Base-by-base conservation (phyloP, 805 yeast species). In the Yamadazyma sp. region DNA sequence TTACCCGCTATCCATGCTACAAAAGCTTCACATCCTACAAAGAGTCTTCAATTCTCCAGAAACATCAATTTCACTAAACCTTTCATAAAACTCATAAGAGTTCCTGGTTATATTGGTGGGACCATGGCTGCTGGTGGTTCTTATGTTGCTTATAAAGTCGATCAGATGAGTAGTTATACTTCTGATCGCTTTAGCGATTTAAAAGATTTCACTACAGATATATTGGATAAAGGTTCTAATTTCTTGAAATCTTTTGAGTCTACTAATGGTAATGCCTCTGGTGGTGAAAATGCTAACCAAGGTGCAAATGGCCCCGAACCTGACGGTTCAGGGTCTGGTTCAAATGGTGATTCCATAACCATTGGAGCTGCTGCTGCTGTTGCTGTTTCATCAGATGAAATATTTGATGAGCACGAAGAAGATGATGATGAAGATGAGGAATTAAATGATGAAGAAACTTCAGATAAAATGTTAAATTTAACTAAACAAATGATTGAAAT, bases 401-500 rank as follows among this genome's bases (percentile, higher is more conserved):
- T n/a, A n/a, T n/a, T n/a, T n/a, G n/a, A n/a, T n/a, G 78, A 74
- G 5, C 77, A 72, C 10, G 78, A 69, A 8, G 73, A 68, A 15
- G 62, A 62, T 4, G 61, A 60, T 30, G 73, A 66, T n/a, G 75
- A 69, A 1, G 70, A 69, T 9, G 69, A 69, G 7, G 70, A 65
- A 23, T 52, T 58, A 23, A 64, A 57, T 13, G 71, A 72, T 15
- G 82, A 78, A 36, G 69, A 68, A 30, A 75, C 87, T 2, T 79
- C 80, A 42, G 83, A 80, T 45, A 91, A 86, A 36, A 93, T 93
- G 82, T 66, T 93, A 57, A 82, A 83, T 44, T 62, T 93, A 43
- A 94, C 98, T 6, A 78, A 88, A 47, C 95, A 88, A 58, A 93
- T 93, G 99, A 94, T 93, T 50, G 98, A 94, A 58, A 89, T 93